phyloP scores from a whole-genome alignment of 192 early-diverging fungal genomes.

The Backusella liffmaniae region DNA sequence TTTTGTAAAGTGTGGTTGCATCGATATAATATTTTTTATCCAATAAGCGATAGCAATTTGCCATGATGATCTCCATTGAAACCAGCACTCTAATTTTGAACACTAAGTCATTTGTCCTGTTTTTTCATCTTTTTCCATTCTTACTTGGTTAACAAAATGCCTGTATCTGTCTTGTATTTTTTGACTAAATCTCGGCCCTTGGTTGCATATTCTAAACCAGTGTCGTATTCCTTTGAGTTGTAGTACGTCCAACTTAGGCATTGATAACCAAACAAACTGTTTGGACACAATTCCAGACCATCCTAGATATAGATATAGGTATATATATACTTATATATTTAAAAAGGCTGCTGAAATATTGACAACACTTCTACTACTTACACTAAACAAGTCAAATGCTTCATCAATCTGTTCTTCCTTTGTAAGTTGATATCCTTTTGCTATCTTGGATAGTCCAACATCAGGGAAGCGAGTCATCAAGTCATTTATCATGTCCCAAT shows the following conservation, averaged over 20 bases:
- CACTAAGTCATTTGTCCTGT: neutral
- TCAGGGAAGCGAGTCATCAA: slow-evolving; percentile 45
- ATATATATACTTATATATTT: too few relatives aligned
- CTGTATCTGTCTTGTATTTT: slow-evolving; percentile 29
- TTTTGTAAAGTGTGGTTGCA: slow-evolving; percentile 54
- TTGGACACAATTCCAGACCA: slow-evolving; percentile 39
- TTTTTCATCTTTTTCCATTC: neutral
- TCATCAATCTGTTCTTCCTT: slow-evolving; percentile 32
- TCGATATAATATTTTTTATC: slow-evolving; percentile 53
- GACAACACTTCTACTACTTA: neutral
- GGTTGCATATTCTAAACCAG: slow-evolving; percentile 51
- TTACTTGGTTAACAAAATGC: slow-evolving; percentile 39
- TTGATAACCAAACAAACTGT: slow-evolving; percentile 46
- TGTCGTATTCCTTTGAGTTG: slow-evolving; percentile 46
- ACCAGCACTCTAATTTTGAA: slow-evolving; percentile 36
- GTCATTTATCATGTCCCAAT: slow-evolving; percentile 36
- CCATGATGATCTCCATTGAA: slow-evolving; percentile 59
- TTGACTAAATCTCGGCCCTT: slow-evolving; percentile 38
- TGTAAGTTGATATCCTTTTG: slow-evolving; percentile 41
- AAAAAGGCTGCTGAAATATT: neutral
- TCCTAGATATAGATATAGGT: slow-evolving; percentile 38
- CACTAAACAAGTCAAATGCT: slow-evolving; percentile 37
- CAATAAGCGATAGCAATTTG: slow-evolving; percentile 57
- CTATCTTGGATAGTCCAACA: slow-evolving; percentile 44
- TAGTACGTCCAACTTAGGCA: slow-evolving; percentile 50